phyloP scores from a whole-genome alignment of 1,139 yeast genomes.

The Suhomyces guaymorum region DNA sequence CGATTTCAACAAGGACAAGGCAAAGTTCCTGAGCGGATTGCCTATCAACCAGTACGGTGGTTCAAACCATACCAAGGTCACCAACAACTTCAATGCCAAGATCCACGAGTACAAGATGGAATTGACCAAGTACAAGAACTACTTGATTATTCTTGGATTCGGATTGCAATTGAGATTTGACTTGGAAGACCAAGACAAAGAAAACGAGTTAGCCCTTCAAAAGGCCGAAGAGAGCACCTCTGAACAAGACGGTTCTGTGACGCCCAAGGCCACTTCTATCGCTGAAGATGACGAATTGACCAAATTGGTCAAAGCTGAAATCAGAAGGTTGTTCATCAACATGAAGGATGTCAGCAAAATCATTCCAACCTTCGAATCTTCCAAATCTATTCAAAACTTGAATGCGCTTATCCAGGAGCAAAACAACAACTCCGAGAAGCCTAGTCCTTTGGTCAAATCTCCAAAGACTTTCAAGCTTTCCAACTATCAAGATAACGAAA shows the following conservation, averaged over 20 bases:
- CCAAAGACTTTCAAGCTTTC: slow-evolving; percentile 47
- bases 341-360: slow-evolving; percentile 39
- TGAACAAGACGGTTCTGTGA: slow-evolving; percentile 2
- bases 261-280: slow-evolving; percentile 2
- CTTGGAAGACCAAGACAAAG: slow-evolving; percentile 37
- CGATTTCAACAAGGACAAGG: slow-evolving; percentile 35
- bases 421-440: slow-evolving; percentile 11
- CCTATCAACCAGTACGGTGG: slow-evolving; percentile 29
- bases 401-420: slow-evolving; percentile 13
- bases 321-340: slow-evolving; percentile 36
- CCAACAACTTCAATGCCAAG: slow-evolving; percentile 42
- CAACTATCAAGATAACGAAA: slow-evolving; percentile 38
- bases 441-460: slow-evolving; percentile 39
- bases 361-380: slow-evolving; percentile 41
- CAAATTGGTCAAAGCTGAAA: slow-evolving; percentile 38
- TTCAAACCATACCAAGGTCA: slow-evolving; percentile 39
- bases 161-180: slow-evolving; percentile 51
- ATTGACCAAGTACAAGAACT: slow-evolving; percentile 46
- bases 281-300: slow-evolving; percentile 35
- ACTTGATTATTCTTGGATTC: slow-evolving; percentile 47
- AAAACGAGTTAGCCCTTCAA: slow-evolving; percentile 13
- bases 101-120: slow-evolving; percentile 46
- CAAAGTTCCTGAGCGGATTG: slow-evolving; percentile 33
- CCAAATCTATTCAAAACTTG: slow-evolving; percentile 35
- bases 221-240: slow-evolving; percentile 14